Base-by-base conservation (phyloP, 148 eudicot species). In the Camellia granthamiana region DNA sequence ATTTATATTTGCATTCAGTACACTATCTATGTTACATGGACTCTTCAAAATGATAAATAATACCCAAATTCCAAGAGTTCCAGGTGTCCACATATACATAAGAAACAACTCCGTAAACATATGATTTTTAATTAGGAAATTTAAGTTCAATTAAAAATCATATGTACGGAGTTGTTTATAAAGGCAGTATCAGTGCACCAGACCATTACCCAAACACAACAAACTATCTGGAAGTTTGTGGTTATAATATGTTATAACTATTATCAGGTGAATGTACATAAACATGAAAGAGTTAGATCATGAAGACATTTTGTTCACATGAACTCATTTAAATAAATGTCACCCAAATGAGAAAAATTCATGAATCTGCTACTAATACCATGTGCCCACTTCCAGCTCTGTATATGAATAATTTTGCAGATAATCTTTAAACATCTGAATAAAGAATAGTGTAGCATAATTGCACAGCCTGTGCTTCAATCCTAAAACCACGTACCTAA, bases 401-500 rank as follows among this genome's bases (percentile, higher is more conserved):
- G 43, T 19, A 19, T 8, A 1, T 21, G 10, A 23, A 23, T 61
- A 61, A 38, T 43, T 21, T 52, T 19, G 43, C 54, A 23, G 71
- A 77, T 54, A 60, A 44, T 75, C 19, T 46, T 19, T 44, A 21
- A 77, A 13, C 6, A 62, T 13, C 69, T 78, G 73, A 54, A 41
- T 49, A 46, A 47, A 10, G n/a, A 63, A 19, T 19, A 19, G 23
- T 77, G 21, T 14, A 13, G 69, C 21, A 21, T 51, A 52, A 64
- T 21, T 38, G n/a, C 19, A 55, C 30, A 52, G 18, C 43, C 12
- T 23, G 60, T 52, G 67, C 47, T 79, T 60, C 4, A 62, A 49
- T 60, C 42, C 63, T 74, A 47, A 73, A 74, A 42, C 46, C 44
- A 58, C 77, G 72, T 74, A 84, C 97, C 94, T 85, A 86, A 78